Evolutionary conservation across 345 rosid genomes (phyloP).

Genomic region (Isatis tinctoria): DNA sequence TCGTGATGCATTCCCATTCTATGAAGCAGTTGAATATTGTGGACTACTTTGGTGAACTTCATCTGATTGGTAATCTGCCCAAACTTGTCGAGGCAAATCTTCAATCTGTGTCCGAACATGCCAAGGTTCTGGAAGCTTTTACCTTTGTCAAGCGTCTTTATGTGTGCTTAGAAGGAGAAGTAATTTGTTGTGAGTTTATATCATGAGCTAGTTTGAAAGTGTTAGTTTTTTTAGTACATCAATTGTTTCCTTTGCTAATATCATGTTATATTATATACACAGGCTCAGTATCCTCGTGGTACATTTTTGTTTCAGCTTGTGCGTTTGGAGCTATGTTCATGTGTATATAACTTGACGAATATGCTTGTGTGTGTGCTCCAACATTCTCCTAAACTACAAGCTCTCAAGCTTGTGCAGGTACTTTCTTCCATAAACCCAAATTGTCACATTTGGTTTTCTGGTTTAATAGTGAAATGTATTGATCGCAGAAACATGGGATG

Average conservation of each 20-base stretch:
- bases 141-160: too few species aligned
- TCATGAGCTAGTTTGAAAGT: neutral
- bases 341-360: neutral
- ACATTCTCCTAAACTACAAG: neutral
- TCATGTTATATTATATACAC: too few species aligned
- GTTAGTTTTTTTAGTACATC: neutral
- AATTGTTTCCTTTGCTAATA: neutral
- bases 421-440: neutral
- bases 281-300: neutral
- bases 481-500: neutral
- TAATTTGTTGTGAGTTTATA: too few species aligned
- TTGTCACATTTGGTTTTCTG: neutral
- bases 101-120: too few species aligned
- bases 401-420: neutral
- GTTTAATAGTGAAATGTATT: neutral
- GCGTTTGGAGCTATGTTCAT: neutral
- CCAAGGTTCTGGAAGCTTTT: too few species aligned
- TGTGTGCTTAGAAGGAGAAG: too few species aligned
- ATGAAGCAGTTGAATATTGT: too few species aligned
- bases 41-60: too few species aligned
- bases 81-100: too few species aligned
- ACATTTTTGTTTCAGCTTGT: neutral
- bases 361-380: neutral
- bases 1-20: too few species aligned
- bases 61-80: too few species aligned